Evolutionary conservation across 1,284 basidiomycete species (phyloP).

Genomic region (Tranzscheliella williamsii): DNA sequence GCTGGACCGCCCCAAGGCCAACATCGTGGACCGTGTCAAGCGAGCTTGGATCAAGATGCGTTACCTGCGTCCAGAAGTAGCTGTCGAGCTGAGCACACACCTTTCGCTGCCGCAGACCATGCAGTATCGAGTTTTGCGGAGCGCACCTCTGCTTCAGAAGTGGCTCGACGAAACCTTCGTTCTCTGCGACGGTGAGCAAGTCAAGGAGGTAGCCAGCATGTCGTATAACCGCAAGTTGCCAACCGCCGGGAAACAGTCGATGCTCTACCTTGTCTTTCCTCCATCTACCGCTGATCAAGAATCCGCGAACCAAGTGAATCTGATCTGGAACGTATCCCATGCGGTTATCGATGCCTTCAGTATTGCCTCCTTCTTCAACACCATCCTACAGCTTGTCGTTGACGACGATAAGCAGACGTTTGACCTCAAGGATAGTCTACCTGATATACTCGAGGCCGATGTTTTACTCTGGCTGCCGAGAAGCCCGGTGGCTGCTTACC

Average conservation of each 20-base stretch:
- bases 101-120: slow-evolving; percentile 4
- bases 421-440: slow-evolving; percentile 12
- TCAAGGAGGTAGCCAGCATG: too few species aligned
- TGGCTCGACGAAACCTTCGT: too few species aligned
- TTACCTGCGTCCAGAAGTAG: slow-evolving; percentile 19
- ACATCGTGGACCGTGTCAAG: slow-evolving; percentile 11
- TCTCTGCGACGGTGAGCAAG: too few species aligned
- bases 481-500: slow-evolving; percentile 13
- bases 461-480: slow-evolving; percentile 11
- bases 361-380: slow-evolving; percentile 14
- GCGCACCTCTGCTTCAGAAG: too few species aligned
- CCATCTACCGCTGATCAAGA: too few species aligned
- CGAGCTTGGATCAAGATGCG: slow-evolving; percentile 17
- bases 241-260: slow-evolving; percentile 26
- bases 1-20: slow-evolving; percentile 4
- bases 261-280: slow-evolving; percentile 24
- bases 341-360: slow-evolving; percentile 33
- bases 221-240: too few species aligned
- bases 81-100: slow-evolving; percentile 19
- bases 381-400: slow-evolving; percentile 16
- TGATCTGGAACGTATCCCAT: slow-evolving; percentile 34
- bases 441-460: slow-evolving; percentile 6
- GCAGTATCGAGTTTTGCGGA: too few species aligned
- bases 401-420: slow-evolving; percentile 9
- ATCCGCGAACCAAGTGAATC: slow-evolving; percentile 2